phyloP scores from a whole-genome alignment of 192 early-diverging fungal species.

The Martensiomyces pterosporus region DNA sequence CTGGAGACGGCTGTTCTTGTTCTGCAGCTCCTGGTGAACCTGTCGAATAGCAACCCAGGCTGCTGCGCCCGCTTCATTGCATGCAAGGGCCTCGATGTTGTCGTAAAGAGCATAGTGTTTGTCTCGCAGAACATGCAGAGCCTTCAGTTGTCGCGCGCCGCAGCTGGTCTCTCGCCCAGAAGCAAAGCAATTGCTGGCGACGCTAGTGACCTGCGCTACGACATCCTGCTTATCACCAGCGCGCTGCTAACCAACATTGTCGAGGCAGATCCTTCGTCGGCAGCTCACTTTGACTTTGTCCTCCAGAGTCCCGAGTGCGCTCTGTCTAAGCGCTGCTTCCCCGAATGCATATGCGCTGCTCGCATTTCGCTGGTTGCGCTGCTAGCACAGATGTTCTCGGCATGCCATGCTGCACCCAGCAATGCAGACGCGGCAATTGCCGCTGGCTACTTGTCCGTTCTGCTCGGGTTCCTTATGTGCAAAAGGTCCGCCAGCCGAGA shows the following conservation, averaged over 20 bases:
- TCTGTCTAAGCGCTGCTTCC: constrained; percentile 22
- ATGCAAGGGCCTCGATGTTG: constrained; percentile 23
- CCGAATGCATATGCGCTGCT: constrained; percentile 20
- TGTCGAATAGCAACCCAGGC: constrained; percentile 38
- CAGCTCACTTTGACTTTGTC: constrained; percentile 25
- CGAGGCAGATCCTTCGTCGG: constrained; percentile 37
- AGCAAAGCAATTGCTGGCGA: constrained; percentile 15
- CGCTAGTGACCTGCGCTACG: constrained; percentile 29
- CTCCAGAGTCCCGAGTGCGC: constrained; percentile 30
- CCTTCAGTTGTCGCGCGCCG: neutral
- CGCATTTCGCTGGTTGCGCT: constrained; percentile 21
- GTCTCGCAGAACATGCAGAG: constrained; percentile 18
- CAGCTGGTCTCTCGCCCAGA: constrained; percentile 12
- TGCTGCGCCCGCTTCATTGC: constrained; percentile 39
- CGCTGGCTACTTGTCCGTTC: constrained; percentile 40
- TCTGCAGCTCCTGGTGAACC: constrained; percentile 42
- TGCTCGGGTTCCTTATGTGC: constrained; percentile 37
- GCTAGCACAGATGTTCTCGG: constrained; percentile 27
- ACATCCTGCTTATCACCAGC: constrained; percentile 37
- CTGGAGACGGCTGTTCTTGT: constrained; percentile 30
- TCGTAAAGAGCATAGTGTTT: constrained; percentile 37
- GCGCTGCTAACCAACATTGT: constrained; percentile 42
- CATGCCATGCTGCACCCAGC: constrained; percentile 8
- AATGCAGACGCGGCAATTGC: constrained; percentile 32
- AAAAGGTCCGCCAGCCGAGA: constrained; percentile 8